phyloP scores from a whole-genome alignment of 139 green algal species.

The Raphidocelis subcapitata region DNA sequence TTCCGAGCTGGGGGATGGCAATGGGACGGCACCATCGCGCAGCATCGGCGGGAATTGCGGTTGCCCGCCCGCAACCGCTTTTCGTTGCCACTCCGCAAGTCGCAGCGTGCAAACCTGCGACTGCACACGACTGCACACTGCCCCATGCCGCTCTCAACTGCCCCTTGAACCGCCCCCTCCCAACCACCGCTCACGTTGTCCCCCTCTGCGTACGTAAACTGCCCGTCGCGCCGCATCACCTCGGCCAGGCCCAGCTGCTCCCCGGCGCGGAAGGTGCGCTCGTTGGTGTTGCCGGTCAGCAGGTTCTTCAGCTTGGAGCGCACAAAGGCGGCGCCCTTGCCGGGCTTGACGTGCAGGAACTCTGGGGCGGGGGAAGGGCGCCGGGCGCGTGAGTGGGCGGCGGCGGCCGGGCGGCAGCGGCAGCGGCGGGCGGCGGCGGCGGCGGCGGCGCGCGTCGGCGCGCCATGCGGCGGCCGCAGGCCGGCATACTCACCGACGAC shows the following conservation, averaged over 20 bases:
- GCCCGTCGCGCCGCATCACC: conserved; percentile 67
- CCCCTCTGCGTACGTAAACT: conserved; percentile 90
- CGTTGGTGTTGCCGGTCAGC: conserved; percentile 83
- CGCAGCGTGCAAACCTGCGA: too few species aligned
- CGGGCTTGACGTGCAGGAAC: conserved; percentile 99
- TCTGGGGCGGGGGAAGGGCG: conserved; percentile 51
- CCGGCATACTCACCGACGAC: conserved; percentile 57
- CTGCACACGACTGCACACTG: too few species aligned
- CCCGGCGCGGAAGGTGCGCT: conserved; percentile 96
- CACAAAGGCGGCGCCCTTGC: conserved; percentile 97
- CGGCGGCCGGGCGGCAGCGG: not conserved
- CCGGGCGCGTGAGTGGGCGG: not conserved
- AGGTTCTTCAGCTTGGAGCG: conserved; percentile 97
- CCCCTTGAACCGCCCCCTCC: too few species aligned
- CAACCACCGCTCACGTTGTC: conserved; percentile 26
- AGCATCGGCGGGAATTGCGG: too few species aligned
- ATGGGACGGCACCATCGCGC: too few species aligned
- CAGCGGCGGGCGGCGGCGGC: not conserved
- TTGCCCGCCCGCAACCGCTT: too few species aligned
- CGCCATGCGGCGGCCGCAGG: not conserved
- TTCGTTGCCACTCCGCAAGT: too few species aligned
- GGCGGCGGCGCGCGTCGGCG: not conserved
- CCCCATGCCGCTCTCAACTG: too few species aligned
- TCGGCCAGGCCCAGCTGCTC: conserved; percentile 76
- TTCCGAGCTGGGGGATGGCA: too few species aligned